phyloP scores from a whole-genome alignment of 768 basidiomycete species.

The Amanita rimosa region DNA sequence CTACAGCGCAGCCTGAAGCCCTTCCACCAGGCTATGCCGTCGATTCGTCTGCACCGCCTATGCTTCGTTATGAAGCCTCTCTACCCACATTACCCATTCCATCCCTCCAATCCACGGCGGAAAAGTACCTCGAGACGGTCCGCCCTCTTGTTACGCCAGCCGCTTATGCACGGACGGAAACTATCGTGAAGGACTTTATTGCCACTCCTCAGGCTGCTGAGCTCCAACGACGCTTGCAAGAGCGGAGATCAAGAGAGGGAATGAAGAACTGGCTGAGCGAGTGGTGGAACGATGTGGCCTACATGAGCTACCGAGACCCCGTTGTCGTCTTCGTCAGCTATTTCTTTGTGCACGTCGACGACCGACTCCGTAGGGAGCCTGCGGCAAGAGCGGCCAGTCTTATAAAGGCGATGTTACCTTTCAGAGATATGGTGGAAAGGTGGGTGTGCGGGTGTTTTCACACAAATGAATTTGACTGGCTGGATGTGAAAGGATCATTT shows the following conservation, averaged over 20 bases:
- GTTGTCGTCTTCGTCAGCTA: slow-evolving; percentile 92
- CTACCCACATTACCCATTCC: slow-evolving; percentile 80
- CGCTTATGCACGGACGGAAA: slow-evolving; percentile 48
- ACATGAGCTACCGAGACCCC: slow-evolving; percentile 81
- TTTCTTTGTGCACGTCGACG: slow-evolving; percentile 82
- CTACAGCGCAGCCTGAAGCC: slow-evolving; percentile 8
- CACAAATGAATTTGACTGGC: neutral
- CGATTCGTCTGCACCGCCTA: slow-evolving; percentile 49
- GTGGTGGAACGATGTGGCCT: slow-evolving; percentile 97
- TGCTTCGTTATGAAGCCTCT: slow-evolving; percentile 66
- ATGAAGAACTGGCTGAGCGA: slow-evolving; percentile 82
- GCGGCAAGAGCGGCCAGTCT: slow-evolving; percentile 72
- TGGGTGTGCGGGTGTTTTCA: slow-evolving; percentile 21
- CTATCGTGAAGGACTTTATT: slow-evolving; percentile 57
- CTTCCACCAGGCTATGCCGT: slow-evolving; percentile 22
- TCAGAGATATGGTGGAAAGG: slow-evolving; percentile 77
- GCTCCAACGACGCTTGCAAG: slow-evolving; percentile 70
- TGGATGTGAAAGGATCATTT: neutral
- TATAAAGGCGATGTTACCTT: slow-evolving; percentile 77
- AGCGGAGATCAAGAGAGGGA: slow-evolving; percentile 51
- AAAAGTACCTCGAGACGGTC: slow-evolving; percentile 84
- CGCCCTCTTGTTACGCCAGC: slow-evolving; percentile 61
- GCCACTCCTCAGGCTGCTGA: slow-evolving; percentile 53
- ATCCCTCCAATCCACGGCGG: slow-evolving; percentile 64
- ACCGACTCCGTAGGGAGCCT: slow-evolving; percentile 39